Evolutionary conservation across 305 asterid species (phyloP).

Genomic region (Solanum hybrid): DNA sequence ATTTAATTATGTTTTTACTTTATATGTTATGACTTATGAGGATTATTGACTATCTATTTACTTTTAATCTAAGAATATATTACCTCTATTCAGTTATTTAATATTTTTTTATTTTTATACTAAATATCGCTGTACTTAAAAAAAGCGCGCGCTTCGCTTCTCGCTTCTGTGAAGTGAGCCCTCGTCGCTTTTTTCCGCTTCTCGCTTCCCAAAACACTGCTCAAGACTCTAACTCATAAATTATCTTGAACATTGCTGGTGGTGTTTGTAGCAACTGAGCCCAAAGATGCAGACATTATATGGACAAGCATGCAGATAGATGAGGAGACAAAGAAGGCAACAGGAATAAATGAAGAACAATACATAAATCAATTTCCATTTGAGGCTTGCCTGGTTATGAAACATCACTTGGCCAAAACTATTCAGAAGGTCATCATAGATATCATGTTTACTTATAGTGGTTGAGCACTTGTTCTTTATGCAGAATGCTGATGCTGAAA

Average conservation of each 20-base stretch:
- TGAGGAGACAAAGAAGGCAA: conserved; percentile 70
- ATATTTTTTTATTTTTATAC: too few relatives aligned
- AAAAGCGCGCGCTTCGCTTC: too few relatives aligned
- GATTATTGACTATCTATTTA: too few relatives aligned
- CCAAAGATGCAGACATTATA: conserved; percentile 83
- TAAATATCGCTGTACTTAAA: too few relatives aligned
- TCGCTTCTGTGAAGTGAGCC: too few relatives aligned
- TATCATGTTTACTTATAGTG: neutral
- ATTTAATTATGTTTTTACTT: too few relatives aligned
- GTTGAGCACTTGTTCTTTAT: neutral
- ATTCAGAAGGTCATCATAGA: conserved; percentile 54
- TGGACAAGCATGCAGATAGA: conserved; percentile 90
- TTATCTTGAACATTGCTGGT: neutral
- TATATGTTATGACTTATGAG: too few relatives aligned
- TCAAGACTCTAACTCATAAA: neutral
- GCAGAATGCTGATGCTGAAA: conserved; percentile 16
- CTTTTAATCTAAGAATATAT: too few relatives aligned
- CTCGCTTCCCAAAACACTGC: too few relatives aligned
- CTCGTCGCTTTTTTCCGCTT: too few relatives aligned
- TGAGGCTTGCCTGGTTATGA: conserved; percentile 97
- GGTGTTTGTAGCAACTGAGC: conserved; percentile 64
- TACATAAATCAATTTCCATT: conserved; percentile 85
- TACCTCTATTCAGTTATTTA: too few relatives aligned
- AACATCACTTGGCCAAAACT: conserved; percentile 91
- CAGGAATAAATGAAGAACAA: conserved; percentile 74